Base-by-base conservation (phyloP, 768 basidiomycete genomes). In the Cystoderma amianthinum region DNA sequence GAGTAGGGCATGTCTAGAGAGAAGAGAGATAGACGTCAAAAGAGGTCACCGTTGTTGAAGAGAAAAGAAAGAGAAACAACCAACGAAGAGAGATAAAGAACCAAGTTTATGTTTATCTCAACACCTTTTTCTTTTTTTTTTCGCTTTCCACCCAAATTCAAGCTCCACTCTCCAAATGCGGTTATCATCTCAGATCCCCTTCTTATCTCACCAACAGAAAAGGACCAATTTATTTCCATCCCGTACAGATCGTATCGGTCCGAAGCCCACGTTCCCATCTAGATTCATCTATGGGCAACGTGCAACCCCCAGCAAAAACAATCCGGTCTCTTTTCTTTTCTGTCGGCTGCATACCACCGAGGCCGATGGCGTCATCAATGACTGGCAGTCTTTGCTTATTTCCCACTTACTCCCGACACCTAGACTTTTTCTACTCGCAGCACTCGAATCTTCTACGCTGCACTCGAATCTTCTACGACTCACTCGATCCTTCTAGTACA, bases 1-100 rank as follows among this genome's bases (percentile, higher is more conserved):
- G 55, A 47, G 28, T 30, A 30, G n/a, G n/a, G n/a, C n/a, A n/a
- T n/a, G n/a, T n/a, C n/a, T 15, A 30, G 28, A 30, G 28, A 30
- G 28, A 30, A 30, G 15, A 9, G 15, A 15, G 28, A 30, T 9
- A 30, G 28, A 9, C 9, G 9, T 30, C 15, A 30, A 30, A 9
- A 30, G 9, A 15, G 9, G 15, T 30, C 15, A 9, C 28, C 15
- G 15, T 30, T 30, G 15, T 30, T 30, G 9, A 9, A 9, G 9
- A 9, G 9, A 9, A 9, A 9, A 9, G 9, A 30, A 9, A 9
- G 9, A 9, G 28, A 9, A 9, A 30, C 28, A 30, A 15, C 15
- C 28, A 30, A 9, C 28, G n/a, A n/a, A n/a, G n/a, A 30, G 28
- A 30, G 9, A 9, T 30, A 9, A 30, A 9, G 10, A 15, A 9